Evolutionary conservation across 2,329 filamentous ascomycete genomes (phyloP), one percentile per base, ranked within the genome.

Genomic region (Pseudogymnoascus sp.): DNA sequence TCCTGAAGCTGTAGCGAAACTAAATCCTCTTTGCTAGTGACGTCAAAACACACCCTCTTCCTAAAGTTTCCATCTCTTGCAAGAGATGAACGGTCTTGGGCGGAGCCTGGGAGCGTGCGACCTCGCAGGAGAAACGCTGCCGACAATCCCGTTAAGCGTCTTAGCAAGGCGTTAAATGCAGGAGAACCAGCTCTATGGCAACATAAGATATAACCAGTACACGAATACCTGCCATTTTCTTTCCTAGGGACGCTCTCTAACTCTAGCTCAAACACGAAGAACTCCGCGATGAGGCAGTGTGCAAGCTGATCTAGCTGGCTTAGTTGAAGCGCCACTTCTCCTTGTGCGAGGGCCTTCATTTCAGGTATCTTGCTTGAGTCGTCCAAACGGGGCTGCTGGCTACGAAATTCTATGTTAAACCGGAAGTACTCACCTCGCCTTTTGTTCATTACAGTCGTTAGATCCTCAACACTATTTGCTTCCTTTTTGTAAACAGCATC

Each of bases 351-450:
- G 16, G 60, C 62, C 57, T 66, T 68, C 31, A 71, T 62, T 62
- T 69, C 63, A n/a, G 25, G 63, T 36, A 71, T 71, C 65, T 65
- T 70, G 41, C 36, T 66, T 16, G 36, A 39, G 36, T 39, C 36
- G 13, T 39, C 36, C 36, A 39, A n/a, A 39, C 36, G 36, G 36
- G 63, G 65, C 45, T 64, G 25, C 54, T 21, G 62, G 36, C 64
- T 61, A 64, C 64, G 23, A 60, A 71, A 68, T 60, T 70, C 60
- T 21, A 70, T 43, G 63, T 71, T 65, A 61, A 71, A 70, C 51
- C 69, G 36, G 14, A 39, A 39, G 36, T 39, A 39, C 36, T 39
- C 36, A n/a, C 36, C 36, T 39, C 36, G 36, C 60, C 65, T 63
- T 66, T 60, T 54, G 63, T 63, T 62, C 67, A 64, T 51, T 41